phyloP scores from a whole-genome alignment of 2,329 filamentous ascomycete species.

The Chaetomiaceae sp. region DNA sequence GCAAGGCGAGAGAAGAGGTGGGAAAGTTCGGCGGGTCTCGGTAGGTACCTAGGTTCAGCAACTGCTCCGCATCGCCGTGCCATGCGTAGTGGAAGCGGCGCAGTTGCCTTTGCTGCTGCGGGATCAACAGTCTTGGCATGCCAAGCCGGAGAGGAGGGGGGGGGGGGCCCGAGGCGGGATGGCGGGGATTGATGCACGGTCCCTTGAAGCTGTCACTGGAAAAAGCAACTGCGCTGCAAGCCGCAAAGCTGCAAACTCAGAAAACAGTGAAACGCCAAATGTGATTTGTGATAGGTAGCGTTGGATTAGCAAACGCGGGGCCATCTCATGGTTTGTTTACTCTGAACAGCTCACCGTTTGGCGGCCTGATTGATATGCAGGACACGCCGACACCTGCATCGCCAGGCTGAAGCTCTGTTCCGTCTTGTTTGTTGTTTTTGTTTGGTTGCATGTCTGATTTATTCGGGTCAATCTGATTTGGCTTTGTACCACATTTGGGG shows the following conservation, averaged over 20 bases:
- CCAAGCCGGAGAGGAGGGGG: no score
- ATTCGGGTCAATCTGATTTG: no score
- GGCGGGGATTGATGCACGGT: slow-evolving; percentile 13
- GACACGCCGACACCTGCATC: slow-evolving; percentile 3
- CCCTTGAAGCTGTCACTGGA: background rate
- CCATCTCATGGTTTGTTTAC: background rate
- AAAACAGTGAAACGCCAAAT: no score
- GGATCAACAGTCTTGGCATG: slow-evolving; percentile 12
- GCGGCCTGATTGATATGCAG: slow-evolving; percentile 11
- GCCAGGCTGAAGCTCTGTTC: slow-evolving; percentile 16
- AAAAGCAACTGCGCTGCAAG: slow-evolving; percentile 1
- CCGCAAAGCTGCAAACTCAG: background rate
- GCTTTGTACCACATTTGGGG: no score
- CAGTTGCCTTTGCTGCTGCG: slow-evolving; percentile 6
- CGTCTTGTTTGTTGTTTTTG: background rate
- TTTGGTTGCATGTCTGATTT: no score
- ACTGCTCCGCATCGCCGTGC: slow-evolving; percentile 11
- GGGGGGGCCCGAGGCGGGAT: no score
- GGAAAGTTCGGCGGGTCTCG: background rate
- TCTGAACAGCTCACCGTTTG: background rate
- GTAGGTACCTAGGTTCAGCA: no score
- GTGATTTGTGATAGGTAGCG: background rate
- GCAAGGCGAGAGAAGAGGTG: no score
- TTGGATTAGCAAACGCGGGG: background rate
- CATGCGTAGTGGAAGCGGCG: slow-evolving; percentile 5